Base-by-base conservation (phyloP, 768 basidiomycete species). In the Naganishia randhawae region DNA sequence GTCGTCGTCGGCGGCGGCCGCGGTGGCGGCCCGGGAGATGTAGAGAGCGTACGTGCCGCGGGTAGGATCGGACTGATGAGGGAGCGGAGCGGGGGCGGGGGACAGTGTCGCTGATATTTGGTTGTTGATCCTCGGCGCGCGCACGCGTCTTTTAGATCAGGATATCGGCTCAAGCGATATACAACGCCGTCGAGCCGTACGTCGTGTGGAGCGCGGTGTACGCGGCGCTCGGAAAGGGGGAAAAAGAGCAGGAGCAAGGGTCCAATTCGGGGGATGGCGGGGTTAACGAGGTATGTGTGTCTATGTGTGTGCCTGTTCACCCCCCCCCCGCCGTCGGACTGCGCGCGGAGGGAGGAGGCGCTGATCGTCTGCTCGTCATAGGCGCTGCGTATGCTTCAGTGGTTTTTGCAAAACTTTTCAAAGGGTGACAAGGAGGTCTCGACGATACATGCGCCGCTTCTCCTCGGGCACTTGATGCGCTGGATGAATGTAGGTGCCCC, bases 141-240 rank as follows among this genome's bases (percentile, higher is more conserved):
- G n/a, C n/a, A n/a, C n/a, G n/a, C n/a, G n/a, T n/a, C n/a, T n/a
- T n/a, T n/a, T 19, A 50, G 27, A 35, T 52, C 37, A 91, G 90
- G 79, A 87, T 90, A 84, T 92, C 93, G 0, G 92, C 91, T 0
- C 88, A 85, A 70, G 90, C 91, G 1, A 82, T 99, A 0, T 92
- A 94, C 71, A 94, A 98, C 78, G 74, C 74, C 8, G 69, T 78
- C 17, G 96, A 99, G 69, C 96, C 93, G 2, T 85, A 86, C 64
- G 82, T 92, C 50, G 82, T 92, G 4, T 99, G 95, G 95, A 88
- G 86, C 72, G 85, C 87, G 52, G 74, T 99, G 0, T 83, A 91
- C 63, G 74, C 79, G 1, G 68, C 74, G 2, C 62, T 81, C 27
- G 50, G n/a, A n/a, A n/a, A n/a, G n/a, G n/a, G n/a, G n/a, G n/a